phyloP scores from a whole-genome alignment of 352 stramenopile species.

The Phytophthora hibernalis region DNA sequence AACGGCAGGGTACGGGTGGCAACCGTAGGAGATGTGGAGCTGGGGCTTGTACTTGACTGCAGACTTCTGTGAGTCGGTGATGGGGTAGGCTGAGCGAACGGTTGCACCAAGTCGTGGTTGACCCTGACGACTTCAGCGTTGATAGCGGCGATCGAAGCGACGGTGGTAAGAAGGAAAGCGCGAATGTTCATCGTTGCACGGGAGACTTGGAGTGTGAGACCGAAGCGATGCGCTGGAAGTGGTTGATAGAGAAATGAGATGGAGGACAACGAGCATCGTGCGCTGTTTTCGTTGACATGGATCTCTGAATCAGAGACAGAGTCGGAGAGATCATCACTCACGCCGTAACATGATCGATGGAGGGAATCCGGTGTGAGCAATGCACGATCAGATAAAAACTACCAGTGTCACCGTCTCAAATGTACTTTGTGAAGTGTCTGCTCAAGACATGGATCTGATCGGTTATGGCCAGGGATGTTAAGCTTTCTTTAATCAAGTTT shows the following conservation, averaged over 20 bases:
- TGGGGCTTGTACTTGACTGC: conserved; percentile 27
- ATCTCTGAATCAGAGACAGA: too few species aligned
- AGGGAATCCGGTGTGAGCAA: too few species aligned
- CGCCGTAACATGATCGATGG: too few species aligned
- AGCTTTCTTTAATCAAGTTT: too few species aligned
- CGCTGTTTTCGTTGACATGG: neutral
- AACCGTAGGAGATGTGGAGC: conserved; percentile 41
- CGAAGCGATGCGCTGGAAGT: neutral
- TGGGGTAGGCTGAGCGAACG: neutral
- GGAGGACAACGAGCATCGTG: neutral
- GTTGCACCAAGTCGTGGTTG: conserved; percentile 29
- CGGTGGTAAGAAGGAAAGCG: conserved; percentile 17
- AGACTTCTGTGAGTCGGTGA: conserved; percentile 15
- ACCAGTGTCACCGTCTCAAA: too few species aligned
- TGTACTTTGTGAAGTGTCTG: too few species aligned
- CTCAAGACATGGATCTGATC: too few species aligned
- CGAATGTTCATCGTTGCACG: conserved; percentile 19
- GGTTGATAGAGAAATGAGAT: conserved; percentile 17
- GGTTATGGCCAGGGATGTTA: too few species aligned
- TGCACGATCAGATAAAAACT: too few species aligned
- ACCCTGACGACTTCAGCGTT: conserved; percentile 25
- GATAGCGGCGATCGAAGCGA: conserved; percentile 10
- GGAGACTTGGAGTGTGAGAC: neutral
- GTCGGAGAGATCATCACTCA: too few species aligned
- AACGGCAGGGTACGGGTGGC: conserved; percentile 43